Evolutionary conservation across 192 early-diverging fungal genomes (phyloP), one percentile per base, ranked within the genome.

Genomic region (Borealophlyctis nickersoniae): DNA sequence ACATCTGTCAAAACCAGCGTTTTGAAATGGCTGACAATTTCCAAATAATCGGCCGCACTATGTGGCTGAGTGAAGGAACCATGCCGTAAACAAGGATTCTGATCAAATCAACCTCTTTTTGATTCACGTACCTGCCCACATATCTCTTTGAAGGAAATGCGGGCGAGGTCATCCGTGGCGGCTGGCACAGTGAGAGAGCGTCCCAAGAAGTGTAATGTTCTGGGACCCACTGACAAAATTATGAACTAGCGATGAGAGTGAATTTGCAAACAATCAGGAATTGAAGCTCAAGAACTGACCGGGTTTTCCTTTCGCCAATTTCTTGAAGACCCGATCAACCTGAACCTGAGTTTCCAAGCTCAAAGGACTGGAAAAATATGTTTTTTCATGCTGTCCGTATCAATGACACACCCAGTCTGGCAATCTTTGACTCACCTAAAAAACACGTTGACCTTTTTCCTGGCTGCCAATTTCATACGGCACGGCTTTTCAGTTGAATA

Each of bases 1-100:
- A 82, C 66, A 45, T 70, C 63, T 13, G 89, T 88, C 24, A 58
- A n/a, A 36, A 66, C 52, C 23, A 98, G 57, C 2, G 84, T 87
- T 36, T 91, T 77, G 71, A 91, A 92, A 45, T 76, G 68, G 36
- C 78, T 81, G 48, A 87, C 87, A 49, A 98, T 59, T 65, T 91
- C 87, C 24, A 98, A 81, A 71, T 94, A 98, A 74, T 98, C 96
- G 1, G 89, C 90, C 0, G 96, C 90, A 63, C 87, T 62, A 33
- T 71, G 74, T 13, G 78, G 67, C 30, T 36, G 27, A 24, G 23
- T n/a, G n/a, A n/a, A n/a, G n/a, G n/a, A n/a, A n/a, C n/a, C n/a
- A n/a, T n/a, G n/a, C n/a, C n/a, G n/a, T n/a, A n/a, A n/a, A n/a
- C n/a, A n/a, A n/a, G n/a, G n/a, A n/a, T n/a, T n/a, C n/a, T n/a